These are phyloP conservation scores for Naganishia cerealis DNA, from an alignment of 1,284 basidiomycete genomes.

Conservation along the genomic window DNA sequence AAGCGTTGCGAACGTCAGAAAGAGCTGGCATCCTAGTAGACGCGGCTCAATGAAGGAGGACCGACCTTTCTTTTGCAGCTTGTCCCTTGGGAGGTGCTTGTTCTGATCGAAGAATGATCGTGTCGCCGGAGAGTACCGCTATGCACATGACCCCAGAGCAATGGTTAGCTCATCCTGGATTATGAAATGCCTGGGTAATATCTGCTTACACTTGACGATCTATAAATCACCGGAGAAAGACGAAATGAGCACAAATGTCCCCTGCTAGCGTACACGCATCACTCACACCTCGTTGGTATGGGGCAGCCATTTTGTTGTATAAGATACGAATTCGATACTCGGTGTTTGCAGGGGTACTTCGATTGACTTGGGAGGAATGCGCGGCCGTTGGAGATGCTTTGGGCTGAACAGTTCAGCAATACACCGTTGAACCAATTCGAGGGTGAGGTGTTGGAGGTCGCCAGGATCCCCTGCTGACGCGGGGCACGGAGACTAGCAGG, in stretches of 20 bases:
- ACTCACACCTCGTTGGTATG: conserved; percentile 33
- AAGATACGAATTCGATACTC: not conserved
- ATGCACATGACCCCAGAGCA: conserved; percentile 6
- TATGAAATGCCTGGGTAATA: not conserved
- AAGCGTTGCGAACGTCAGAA: not conserved
- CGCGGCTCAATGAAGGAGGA: conserved; percentile 31
- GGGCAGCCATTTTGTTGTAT: conserved; percentile 24
- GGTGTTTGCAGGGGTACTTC: not conserved
- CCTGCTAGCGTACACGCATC: not conserved
- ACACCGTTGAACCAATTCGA: too few relatives aligned
- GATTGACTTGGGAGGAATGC: not conserved
- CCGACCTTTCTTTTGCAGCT: conserved; percentile 79
- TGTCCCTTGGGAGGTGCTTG: conserved; percentile 75
- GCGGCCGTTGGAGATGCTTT: not conserved
- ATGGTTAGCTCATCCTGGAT: not conserved
- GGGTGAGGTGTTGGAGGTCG: too few relatives aligned
- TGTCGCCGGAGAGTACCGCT: conserved; percentile 87
- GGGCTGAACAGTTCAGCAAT: not conserved
- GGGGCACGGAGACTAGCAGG: too few relatives aligned
- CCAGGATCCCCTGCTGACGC: too few relatives aligned
- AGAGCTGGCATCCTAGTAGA: conserved; percentile 20
- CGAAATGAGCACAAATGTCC: not conserved
- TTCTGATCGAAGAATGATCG: conserved; percentile 71
- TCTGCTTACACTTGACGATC: conserved; percentile 31
- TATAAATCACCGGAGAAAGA: not conserved